These are phyloP conservation scores for Zasmidium angulare DNA, from an alignment of 2,329 filamentous ascomycete species.

Conservation along the genomic window DNA sequence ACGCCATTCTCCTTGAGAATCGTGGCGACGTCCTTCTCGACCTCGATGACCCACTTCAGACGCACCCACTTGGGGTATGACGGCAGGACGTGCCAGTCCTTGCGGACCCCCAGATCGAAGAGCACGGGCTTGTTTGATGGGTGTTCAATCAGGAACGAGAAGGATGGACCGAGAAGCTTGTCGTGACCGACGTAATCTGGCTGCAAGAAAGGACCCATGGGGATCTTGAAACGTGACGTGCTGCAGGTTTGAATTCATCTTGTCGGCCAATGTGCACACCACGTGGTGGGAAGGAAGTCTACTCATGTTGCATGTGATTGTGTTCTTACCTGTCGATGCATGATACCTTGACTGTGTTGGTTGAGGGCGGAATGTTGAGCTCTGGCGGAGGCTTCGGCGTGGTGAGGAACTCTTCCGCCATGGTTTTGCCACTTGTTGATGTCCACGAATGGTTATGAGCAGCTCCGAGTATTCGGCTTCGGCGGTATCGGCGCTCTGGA, in stretches of 20 bases:
- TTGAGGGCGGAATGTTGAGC: constrained; percentile 35
- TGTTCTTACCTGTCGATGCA: constrained; percentile 35
- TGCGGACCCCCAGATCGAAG: constrained; percentile 50
- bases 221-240: constrained; percentile 34
- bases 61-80: constrained; percentile 33
- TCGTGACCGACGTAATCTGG: constrained; percentile 41
- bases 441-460: too few relatives aligned
- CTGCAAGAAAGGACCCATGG: constrained; percentile 37
- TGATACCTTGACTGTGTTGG: constrained; percentile 35
- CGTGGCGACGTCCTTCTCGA: constrained; percentile 45
- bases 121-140: constrained; percentile 42
- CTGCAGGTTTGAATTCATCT: too few relatives aligned
- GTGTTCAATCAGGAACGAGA: constrained; percentile 52
- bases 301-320: too few relatives aligned
- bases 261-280: background rate
- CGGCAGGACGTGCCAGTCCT: constrained; percentile 46
- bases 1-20: constrained; percentile 43
- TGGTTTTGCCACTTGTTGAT: constrained; percentile 2
- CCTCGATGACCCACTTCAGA: constrained; percentile 38
- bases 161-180: constrained; percentile 41
- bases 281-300: too few relatives aligned
- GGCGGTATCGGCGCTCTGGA: background rate
- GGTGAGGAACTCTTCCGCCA: constrained; percentile 19
- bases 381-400: constrained; percentile 32
- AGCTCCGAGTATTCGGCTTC: background rate